Percentiles rank a stretch among this genome's conserved stretches.
phyloP scores from a whole-genome alignment of 1,139 yeast species.

The Yamadazyma taylorii region DNA sequence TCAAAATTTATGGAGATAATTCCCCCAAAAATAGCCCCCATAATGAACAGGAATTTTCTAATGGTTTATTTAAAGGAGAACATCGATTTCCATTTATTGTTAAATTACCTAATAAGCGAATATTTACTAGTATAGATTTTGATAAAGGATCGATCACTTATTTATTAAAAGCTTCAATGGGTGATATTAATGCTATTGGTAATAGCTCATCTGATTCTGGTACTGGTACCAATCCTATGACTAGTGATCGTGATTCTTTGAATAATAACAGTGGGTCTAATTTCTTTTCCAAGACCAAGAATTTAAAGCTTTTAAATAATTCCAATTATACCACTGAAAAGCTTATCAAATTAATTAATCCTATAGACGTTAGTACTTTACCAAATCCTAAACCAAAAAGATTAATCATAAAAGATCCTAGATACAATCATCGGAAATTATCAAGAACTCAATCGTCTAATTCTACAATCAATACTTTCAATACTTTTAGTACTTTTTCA shows the following conservation, averaged over 20 bases:
- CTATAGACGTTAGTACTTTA: slow-evolving; percentile 68
- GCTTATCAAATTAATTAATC: slow-evolving; percentile 61
- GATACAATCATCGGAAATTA: slow-evolving; percentile 23
- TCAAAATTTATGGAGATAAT: slow-evolving; percentile 59
- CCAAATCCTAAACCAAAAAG: slow-evolving; percentile 69
- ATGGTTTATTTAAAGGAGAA: slow-evolving; percentile 72
- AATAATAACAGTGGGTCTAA: slow-evolving; percentile 10
- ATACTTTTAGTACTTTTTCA: slow-evolving; percentile 37
- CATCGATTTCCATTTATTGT: slow-evolving; percentile 87
- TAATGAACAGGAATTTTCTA: slow-evolving; percentile 24
- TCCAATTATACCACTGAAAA: slow-evolving; percentile 51
- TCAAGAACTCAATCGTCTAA: slow-evolving; percentile 52
- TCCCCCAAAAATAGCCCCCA: slow-evolving; percentile 17
- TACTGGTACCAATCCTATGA: background rate
- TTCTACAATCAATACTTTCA: slow-evolving; percentile 46
- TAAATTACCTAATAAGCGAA: slow-evolving; percentile 66
- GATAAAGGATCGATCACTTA: slow-evolving; percentile 85
- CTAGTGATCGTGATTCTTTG: too few species aligned
- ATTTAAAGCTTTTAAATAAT: slow-evolving; percentile 23
- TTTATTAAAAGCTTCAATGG: slow-evolving; percentile 56
- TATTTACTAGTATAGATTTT: slow-evolving; percentile 75
- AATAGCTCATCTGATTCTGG: slow-evolving; percentile 5
- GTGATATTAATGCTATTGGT: slow-evolving; percentile 20
- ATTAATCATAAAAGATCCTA: slow-evolving; percentile 55
- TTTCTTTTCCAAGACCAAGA: slow-evolving; percentile 23